phyloP scores from a whole-genome alignment of 106 monocot genomes.

The Iris macrosiphon region DNA sequence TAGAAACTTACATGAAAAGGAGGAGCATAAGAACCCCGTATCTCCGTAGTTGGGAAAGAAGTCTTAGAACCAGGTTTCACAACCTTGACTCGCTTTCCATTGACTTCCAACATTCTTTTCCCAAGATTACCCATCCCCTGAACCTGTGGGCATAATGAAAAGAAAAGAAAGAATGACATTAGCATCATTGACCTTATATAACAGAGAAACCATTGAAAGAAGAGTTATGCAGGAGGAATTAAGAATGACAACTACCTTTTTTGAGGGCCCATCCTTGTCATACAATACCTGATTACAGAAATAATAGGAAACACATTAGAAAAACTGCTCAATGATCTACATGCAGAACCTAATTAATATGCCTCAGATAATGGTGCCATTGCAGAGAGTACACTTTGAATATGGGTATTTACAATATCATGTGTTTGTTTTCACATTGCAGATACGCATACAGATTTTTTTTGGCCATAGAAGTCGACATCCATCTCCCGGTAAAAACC shows the following conservation, averaged over 20 bases:
- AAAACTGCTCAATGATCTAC: no score
- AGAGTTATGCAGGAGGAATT: no score
- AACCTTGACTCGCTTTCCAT: slow-evolving; percentile 88
- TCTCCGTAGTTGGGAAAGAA: slow-evolving; percentile 77
- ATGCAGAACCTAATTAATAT: no score
- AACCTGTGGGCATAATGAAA: slow-evolving; percentile 34
- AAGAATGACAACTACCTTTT: slow-evolving; percentile 46
- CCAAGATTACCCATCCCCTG: slow-evolving; percentile 70
- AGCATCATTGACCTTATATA: not conserved
- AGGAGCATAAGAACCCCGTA: slow-evolving; percentile 82
- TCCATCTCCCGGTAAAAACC: no score
- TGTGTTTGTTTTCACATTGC: no score
- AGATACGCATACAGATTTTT: no score
- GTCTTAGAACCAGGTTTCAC: slow-evolving; percentile 95
- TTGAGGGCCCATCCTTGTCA: slow-evolving; percentile 56
- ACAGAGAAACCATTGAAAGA: not conserved
- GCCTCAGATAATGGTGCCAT: no score
- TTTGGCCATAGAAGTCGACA: no score
- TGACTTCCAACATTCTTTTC: slow-evolving; percentile 84
- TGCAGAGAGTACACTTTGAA: no score
- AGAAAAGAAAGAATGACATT: not conserved
- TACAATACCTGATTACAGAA: slow-evolving; percentile 48
- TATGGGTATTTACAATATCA: no score
- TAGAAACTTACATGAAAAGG: slow-evolving; percentile 82
- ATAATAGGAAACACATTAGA: no score